These are phyloP conservation scores for Zymoseptoria ardabiliae DNA, from an alignment of 2,329 filamentous ascomycete genomes.

Conservation along the genomic window DNA sequence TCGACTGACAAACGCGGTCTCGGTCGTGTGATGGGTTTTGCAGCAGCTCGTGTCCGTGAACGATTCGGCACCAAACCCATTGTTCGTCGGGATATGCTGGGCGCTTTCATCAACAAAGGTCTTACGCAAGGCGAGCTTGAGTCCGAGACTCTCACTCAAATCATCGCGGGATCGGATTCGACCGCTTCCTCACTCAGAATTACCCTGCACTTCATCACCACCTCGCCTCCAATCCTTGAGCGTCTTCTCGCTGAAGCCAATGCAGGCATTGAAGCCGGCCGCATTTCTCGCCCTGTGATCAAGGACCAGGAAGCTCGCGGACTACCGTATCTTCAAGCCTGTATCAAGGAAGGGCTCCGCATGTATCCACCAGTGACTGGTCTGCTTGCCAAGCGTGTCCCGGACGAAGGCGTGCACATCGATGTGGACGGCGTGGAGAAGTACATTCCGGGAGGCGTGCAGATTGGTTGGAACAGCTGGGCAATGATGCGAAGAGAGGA, in stretches of 20 bases:
- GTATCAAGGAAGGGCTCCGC: slow-evolving; percentile 42
- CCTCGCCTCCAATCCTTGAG: slow-evolving; percentile 40
- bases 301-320: slow-evolving; percentile 39
- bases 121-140: slow-evolving; percentile 36
- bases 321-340: slow-evolving; percentile 41
- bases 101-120: slow-evolving; percentile 44
- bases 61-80: slow-evolving; percentile 40
- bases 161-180: slow-evolving; percentile 52
- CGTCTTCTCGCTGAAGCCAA: slow-evolving; percentile 44
- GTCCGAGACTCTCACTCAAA: slow-evolving; percentile 40
- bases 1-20: slow-evolving; percentile 41
- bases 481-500: slow-evolving; percentile 31
- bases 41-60: slow-evolving; percentile 40
- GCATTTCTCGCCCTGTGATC: slow-evolving; percentile 40
- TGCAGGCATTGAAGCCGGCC: slow-evolving; percentile 32
- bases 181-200: slow-evolving; percentile 50
- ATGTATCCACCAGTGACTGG: slow-evolving; percentile 39
- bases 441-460: slow-evolving; percentile 31
- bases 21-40: slow-evolving; percentile 36
- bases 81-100: slow-evolving; percentile 47
- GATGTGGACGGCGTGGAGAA: slow-evolving; percentile 31
- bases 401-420: slow-evolving; percentile 28
- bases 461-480: slow-evolving; percentile 35
- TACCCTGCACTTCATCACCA: slow-evolving; percentile 47
- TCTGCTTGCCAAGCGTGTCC: slow-evolving; percentile 31